These are phyloP conservation scores for Sonneratia caseolaris DNA, from an alignment of 345 rosid genomes.

Conservation along the genomic window DNA sequence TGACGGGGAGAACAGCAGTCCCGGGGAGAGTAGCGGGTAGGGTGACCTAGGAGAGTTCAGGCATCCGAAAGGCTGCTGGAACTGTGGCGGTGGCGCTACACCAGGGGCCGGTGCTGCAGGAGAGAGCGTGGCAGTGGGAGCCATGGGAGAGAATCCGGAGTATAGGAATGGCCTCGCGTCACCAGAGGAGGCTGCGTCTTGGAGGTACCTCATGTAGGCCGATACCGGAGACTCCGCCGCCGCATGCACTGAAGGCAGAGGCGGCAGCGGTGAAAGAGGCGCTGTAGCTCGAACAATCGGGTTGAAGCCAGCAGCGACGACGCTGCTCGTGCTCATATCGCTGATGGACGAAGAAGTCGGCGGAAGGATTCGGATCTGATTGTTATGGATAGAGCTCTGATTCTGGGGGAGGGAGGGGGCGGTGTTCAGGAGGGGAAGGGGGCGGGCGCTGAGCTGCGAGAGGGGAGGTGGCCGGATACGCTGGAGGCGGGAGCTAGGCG, in stretches of 20 bases:
- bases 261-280: conserved; percentile 23
- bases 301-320: conserved; percentile 13
- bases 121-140: too few relatives aligned
- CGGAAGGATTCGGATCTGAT: conserved; percentile 1
- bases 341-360: neutral
- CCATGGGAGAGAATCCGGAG: too few relatives aligned
- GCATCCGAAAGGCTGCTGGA: conserved; percentile 62
- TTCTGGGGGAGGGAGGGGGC: neutral
- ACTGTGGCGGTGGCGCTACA: neutral
- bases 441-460: conserved; percentile 57
- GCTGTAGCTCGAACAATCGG: conserved; percentile 10
- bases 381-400: conserved; percentile 1
- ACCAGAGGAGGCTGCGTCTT: conserved; percentile 24
- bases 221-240: conserved; percentile 43
- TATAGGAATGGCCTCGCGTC: too few relatives aligned
- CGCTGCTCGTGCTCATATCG: conserved; percentile 1
- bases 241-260: conserved; percentile 25
- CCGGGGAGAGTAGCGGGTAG: conserved; percentile 50
- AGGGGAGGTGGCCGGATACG: conserved; percentile 94
- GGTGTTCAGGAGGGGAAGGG: conserved; percentile 38
- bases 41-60: conserved; percentile 68
- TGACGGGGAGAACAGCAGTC: conserved; percentile 49
- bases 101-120: too few relatives aligned
- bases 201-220: conserved; percentile 59
- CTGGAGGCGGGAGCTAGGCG: conserved; percentile 76